These are phyloP conservation scores for Cladosporium sp. DNA, from an alignment of 2,329 filamentous ascomycete genomes.

Conservation along the genomic window DNA sequence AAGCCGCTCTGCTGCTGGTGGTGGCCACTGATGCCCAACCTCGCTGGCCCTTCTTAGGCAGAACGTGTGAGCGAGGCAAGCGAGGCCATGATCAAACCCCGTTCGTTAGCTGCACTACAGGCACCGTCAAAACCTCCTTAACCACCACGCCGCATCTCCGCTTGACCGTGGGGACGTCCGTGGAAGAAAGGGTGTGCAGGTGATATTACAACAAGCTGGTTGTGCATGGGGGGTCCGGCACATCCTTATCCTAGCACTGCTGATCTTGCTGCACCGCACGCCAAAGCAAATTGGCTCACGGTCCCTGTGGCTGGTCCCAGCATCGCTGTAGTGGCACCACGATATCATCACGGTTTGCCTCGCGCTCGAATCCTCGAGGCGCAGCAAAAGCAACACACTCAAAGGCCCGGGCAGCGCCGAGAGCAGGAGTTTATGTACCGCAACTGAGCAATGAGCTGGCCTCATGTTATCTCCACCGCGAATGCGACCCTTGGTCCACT, in stretches of 20 bases:
- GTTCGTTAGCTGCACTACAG: conserved; percentile 3
- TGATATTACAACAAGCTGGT: conserved; percentile 10
- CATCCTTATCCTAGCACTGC: conserved; percentile 16
- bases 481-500: not conserved
- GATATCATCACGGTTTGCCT: not conserved
- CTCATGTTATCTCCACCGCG: not conserved
- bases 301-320: conserved; percentile 11
- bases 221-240: conserved; percentile 13
- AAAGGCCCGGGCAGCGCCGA: not conserved
- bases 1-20: not conserved
- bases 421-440: not conserved
- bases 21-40: conserved; percentile 14
- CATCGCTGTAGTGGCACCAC: conserved; percentile 16
- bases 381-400: conserved; percentile 13
- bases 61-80: not conserved
- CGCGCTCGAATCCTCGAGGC: conserved; percentile 6
- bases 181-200: conserved; percentile 11
- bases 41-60: not conserved
- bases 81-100: not conserved
- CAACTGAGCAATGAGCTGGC: not conserved
- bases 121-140: not conserved
- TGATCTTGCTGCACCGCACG: conserved; percentile 11
- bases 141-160: conserved; percentile 8
- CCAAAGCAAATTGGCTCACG: conserved; percentile 13
- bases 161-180: not conserved